Percentiles rank a stretch among this genome's conserved stretches.
Evolutionary conservation across 768 basidiomycete genomes (phyloP).

Genomic region (Russula sp.): DNA sequence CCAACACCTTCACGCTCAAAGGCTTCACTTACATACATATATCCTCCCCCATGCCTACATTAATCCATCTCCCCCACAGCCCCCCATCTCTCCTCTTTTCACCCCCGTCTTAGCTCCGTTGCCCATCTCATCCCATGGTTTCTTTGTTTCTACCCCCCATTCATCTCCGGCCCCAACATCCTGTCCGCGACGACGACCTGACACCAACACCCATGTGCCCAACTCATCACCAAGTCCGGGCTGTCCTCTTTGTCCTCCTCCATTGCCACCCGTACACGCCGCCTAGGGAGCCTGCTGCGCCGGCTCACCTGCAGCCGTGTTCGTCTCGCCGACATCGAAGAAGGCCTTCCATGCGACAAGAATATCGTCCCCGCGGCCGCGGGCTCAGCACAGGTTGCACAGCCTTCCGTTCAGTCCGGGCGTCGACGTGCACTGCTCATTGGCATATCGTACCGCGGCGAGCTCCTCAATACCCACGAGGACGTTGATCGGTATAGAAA

Average conservation of each 20-base stretch:
- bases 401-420: neutral
- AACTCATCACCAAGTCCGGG: neutral
- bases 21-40: conserved; percentile 18
- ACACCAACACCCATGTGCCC: neutral
- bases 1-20: neutral
- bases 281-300: neutral
- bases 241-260: conserved; percentile 9
- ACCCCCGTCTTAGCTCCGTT: neutral
- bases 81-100: conserved; percentile 3
- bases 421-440: conserved; percentile 28
- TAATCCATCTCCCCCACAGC: conserved; percentile 1
- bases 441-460: conserved; percentile 28
- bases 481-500: conserved; percentile 26
- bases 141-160: conserved; percentile 11
- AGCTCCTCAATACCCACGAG: conserved; percentile 28
- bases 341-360: neutral
- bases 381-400: neutral
- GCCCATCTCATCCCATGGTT: conserved; percentile 14
- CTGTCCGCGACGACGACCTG: conserved; percentile 1
- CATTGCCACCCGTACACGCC: conserved; percentile 5
- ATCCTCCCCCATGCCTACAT: conserved; percentile 1
- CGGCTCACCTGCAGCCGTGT: neutral
- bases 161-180: conserved; percentile 3
- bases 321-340: conserved; percentile 14
- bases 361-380: neutral